Percentiles rank a stretch among this genome's conserved stretches.
Conservation (phyloP, 73 alveolate species). For the Paramecium octaurelia region DNA sequence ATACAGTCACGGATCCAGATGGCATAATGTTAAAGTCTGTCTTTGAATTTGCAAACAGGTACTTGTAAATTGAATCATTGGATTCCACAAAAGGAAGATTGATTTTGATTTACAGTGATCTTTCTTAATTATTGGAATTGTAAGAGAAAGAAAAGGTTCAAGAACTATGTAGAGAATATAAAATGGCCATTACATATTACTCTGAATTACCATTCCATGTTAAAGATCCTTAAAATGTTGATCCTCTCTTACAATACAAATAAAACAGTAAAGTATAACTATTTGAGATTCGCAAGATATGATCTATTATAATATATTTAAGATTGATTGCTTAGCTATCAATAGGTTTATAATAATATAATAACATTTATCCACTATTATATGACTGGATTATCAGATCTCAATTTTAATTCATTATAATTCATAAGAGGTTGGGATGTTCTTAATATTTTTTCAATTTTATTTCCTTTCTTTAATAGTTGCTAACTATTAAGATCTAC, state of each 20-base stretch:
- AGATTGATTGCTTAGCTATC: background rate
- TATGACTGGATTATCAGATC: too few species aligned
- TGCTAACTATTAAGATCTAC: too few species aligned
- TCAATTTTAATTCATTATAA: too few species aligned
- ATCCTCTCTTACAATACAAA: constrained; percentile 49
- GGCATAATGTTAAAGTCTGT: constrained; percentile 49
- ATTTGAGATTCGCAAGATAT: constrained; percentile 45
- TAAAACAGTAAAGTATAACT: background rate
- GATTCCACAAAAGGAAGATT: constrained; percentile 59
- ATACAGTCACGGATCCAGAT: constrained; percentile 60
- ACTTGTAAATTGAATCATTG: constrained; percentile 30
- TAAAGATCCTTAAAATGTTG: background rate
- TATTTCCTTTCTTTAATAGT: too few species aligned
- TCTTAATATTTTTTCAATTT: too few species aligned
- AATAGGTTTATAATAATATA: background rate
- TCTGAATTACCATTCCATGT: background rate
- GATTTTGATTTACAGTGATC: constrained; percentile 62
- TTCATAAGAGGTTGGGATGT: too few species aligned
- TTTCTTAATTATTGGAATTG: constrained; percentile 59
- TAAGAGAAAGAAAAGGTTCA: constrained; percentile 44
- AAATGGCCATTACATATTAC: constrained; percentile 55
- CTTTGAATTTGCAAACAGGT: constrained; percentile 48
- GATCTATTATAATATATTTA: background rate
- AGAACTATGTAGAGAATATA: constrained; percentile 51
- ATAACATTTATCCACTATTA: too few species aligned